phyloP scores from a whole-genome alignment of 2,329 filamentous ascomycete genomes.

The Trichoderma citrinoviride region DNA sequence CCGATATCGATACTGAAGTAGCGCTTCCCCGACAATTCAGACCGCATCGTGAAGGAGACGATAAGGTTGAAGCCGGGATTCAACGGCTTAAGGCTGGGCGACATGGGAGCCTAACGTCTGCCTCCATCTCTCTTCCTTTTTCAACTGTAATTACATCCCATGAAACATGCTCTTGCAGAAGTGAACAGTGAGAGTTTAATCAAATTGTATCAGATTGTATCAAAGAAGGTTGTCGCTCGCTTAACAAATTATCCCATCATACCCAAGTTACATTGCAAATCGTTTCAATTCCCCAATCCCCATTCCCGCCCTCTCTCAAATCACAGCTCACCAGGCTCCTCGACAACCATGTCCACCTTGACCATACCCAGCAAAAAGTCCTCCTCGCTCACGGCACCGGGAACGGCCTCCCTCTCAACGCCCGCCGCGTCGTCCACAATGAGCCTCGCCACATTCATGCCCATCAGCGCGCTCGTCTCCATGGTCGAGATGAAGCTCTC shows the following conservation, averaged over 20 bases:
- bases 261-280: not conserved
- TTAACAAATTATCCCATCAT: not conserved
- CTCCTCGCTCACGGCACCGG: constrained; percentile 5
- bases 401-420: constrained; percentile 22
- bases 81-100: not conserved
- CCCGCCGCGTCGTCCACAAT: constrained; percentile 58
- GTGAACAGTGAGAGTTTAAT: no score
- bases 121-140: no score
- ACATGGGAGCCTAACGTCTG: no score
- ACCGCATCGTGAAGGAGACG: not conserved
- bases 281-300: not conserved
- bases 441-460: constrained; percentile 75
- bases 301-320: not conserved
- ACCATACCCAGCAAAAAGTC: not conserved
- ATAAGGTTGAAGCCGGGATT: not conserved
- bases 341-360: not conserved
- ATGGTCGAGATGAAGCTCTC: constrained; percentile 96
- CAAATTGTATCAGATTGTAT: not conserved
- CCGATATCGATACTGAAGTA: not conserved
- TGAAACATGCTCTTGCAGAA: not conserved
- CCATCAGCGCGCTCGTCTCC: constrained; percentile 93
- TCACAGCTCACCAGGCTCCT: constrained; percentile 14
- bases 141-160: no score
- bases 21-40: not conserved
- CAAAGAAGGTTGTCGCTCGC: constrained; percentile 11